A percentile compares a stretch with the other conserved stretches of the same genome.
These are phyloP conservation scores for Euptelea pleiosperma DNA, from an alignment of 164 flowering plant species.

Conservation along the genomic window DNA sequence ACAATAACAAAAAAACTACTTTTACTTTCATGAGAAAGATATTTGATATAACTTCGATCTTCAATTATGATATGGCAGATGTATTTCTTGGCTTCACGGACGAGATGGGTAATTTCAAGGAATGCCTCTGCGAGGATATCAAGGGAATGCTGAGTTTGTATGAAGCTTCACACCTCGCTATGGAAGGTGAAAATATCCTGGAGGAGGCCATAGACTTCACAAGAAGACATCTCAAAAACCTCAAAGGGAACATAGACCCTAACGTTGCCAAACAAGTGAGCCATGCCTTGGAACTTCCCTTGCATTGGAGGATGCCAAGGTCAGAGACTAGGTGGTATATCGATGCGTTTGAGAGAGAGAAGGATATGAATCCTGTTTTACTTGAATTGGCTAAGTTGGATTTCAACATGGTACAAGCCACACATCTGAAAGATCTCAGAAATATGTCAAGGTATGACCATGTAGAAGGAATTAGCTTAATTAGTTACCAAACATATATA, in stretches of 20 bases:
- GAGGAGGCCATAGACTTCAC: conserved; percentile 16
- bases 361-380: neutral
- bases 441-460: conserved; percentile 15
- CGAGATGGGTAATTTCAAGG: neutral
- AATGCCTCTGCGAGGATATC: neutral
- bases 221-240: neutral
- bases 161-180: conserved; percentile 18
- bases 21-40: no score
- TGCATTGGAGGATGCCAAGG: conserved; percentile 18
- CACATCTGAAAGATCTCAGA: conserved; percentile 21
- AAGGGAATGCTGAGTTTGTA: conserved; percentile 12
- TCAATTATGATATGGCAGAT: no score
- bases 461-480: no score
- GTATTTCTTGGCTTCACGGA: conserved; percentile 1
- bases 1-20: no score
- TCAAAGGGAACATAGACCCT: neutral
- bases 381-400: conserved; percentile 18
- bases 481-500: neutral
- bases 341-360: neutral
- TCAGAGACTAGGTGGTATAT: conserved; percentile 16
- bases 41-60: no score
- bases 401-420: conserved; percentile 26
- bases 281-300: conserved; percentile 11
- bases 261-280: neutral
- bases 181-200: conserved; percentile 16